phyloP scores from a whole-genome alignment of 75 land plant species.

The Sequoia sempervirens region DNA sequence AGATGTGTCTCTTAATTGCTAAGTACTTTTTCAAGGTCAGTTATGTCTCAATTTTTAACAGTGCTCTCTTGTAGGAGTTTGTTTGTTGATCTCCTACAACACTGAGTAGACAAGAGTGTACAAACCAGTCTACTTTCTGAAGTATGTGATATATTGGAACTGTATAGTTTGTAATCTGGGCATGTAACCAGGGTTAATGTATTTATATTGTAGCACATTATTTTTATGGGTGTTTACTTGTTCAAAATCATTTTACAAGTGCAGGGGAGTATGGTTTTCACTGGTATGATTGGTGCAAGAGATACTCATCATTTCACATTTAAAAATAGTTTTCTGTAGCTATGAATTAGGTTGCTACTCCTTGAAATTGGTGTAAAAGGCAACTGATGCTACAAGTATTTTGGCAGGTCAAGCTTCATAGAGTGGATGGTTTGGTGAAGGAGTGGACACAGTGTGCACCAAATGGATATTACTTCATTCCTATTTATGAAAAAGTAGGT shows the following conservation, averaged over 20 bases:
- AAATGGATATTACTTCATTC: slow-evolving; percentile 96
- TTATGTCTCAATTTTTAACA: neutral
- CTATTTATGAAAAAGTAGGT: slow-evolving; percentile 89
- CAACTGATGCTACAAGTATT: neutral
- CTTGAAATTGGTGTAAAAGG: neutral
- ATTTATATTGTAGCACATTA: neutral
- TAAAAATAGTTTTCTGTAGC: neutral
- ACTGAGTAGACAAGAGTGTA: neutral
- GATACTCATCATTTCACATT: neutral
- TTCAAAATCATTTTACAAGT: neutral
- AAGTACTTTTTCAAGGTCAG: too few relatives aligned
- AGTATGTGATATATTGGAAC: too few relatives aligned
- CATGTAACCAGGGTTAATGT: neutral
- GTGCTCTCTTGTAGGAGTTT: neutral
- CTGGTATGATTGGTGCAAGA: neutral
- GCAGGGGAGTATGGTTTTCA: neutral
- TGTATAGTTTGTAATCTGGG: neutral
- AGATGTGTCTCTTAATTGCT: too few relatives aligned
- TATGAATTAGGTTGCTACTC: neutral
- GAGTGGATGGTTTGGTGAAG: slow-evolving; percentile 85
- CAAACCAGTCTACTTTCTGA: too few relatives aligned
- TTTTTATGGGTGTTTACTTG: neutral
- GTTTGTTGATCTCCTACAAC: neutral
- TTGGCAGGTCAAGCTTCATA: slow-evolving; percentile 81
- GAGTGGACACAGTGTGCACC: slow-evolving; percentile 96